Base-by-base conservation (phyloP, 148 eudicot species). In the Vaccinium vitisidaea region DNA sequence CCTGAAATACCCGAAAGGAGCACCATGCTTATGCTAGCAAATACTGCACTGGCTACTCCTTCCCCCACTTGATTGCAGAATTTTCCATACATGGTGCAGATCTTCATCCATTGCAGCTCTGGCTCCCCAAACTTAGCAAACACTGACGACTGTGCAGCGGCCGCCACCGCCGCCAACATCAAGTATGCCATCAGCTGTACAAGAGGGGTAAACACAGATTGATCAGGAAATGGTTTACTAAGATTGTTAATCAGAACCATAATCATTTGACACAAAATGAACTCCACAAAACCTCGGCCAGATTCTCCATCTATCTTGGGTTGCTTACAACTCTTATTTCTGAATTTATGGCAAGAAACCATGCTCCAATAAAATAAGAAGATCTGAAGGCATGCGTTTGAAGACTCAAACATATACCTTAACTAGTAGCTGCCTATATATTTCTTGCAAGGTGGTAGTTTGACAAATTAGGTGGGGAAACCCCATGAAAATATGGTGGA, bases 61-160 rank as follows among this genome's bases (percentile, higher is more conserved):
- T 90, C 94, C 0, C 89, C 98, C 8, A 87, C 86, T 85, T 89
- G 95, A 87, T 93, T 93, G 84, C 99, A 97, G 84, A 92, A 95
- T 84, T 93, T 97, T 5, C 86, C 91, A 80, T 92, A 95, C 84
- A 97, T 75, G 49, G 87, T 85, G 77, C 99, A 97, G 3, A 89
- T 84, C 91, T 93, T 90, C 93, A 95, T 94, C 99, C 99, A 97
- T 71, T 95, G 96, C 13, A 97, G 89, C 88, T 94, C 96, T 39
- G 91, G 48, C 81, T 95, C 92, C 49, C 99, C 99, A 6, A 90
- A 75, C 87, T 94, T 93, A 1, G 92, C 92, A 21, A 93, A 86
- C 63, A 91, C 84, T 8, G 94, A 86, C 12, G 98, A 92, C 53
- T 97, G 93, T 2, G 89, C 88, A 14, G 98, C 89, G 19, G 95